A percentile compares a stretch with the other conserved stretches of the same genome.
Evolutionary conservation across 306 rosid species (phyloP).

Genomic region (Cicer bijugum): DNA sequence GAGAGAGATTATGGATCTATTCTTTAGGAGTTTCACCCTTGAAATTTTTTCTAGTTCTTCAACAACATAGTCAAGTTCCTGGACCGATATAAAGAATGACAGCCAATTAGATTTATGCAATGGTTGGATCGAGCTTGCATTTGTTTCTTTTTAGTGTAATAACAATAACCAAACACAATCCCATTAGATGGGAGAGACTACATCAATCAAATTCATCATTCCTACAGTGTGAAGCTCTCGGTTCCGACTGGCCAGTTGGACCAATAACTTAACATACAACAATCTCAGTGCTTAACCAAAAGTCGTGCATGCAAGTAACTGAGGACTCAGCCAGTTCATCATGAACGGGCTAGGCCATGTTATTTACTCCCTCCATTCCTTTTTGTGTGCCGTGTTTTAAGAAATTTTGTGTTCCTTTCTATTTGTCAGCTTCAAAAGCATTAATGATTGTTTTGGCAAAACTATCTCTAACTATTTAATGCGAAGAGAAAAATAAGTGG

Average conservation of each 20-base stretch:
- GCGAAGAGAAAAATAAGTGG: too few species aligned
- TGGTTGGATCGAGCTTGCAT: conserved; percentile 10
- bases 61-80: conserved; percentile 95
- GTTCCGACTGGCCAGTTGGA: background rate
- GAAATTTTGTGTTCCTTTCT: too few species aligned
- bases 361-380: background rate
- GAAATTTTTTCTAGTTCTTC: conserved; percentile 96
- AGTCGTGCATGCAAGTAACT: background rate
- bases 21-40: conserved; percentile 87
- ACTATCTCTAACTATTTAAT: too few species aligned
- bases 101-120: conserved; percentile 25
- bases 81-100: conserved; percentile 45
- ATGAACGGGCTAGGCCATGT: background rate
- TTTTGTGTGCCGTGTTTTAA: too few species aligned
- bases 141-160: conserved; percentile 21
- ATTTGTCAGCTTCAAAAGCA: too few species aligned
- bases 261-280: background rate
- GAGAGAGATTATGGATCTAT: conserved; percentile 89
- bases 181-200: background rate
- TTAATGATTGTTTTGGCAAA: too few species aligned
- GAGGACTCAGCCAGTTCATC: background rate
- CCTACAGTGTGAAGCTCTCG: background rate
- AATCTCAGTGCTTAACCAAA: background rate
- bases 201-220: conserved; percentile 4
- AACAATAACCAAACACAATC: background rate